Evolutionary conservation across 169 alveolate genomes (phyloP).

Genomic region (Theileria luwenshuni): DNA sequence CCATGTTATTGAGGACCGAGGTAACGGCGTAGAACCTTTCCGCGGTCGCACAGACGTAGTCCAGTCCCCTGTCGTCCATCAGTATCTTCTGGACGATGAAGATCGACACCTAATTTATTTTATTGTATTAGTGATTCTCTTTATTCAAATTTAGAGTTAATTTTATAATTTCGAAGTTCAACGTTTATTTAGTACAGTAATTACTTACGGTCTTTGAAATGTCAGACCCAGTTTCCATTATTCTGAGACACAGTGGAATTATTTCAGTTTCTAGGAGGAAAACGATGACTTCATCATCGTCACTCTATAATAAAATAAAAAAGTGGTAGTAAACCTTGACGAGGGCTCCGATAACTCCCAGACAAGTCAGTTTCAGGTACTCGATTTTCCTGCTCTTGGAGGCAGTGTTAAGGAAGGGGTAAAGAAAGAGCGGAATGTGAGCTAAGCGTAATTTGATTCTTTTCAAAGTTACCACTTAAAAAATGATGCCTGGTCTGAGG

Average conservation of each 20-base stretch:
- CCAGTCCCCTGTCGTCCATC: conserved; percentile 94
- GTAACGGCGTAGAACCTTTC: conserved; percentile 97
- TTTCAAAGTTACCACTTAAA: conserved; percentile 81
- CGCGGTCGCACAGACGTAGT: conserved; percentile 95
- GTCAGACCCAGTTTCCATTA: conserved; percentile 99
- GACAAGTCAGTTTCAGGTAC: conserved; percentile 95
- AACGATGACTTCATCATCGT: conserved; percentile 95
- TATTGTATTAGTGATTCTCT: not conserved
- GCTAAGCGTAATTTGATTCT: conserved; percentile 77
- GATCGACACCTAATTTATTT: conserved; percentile 87
- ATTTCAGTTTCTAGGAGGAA: conserved; percentile 95
- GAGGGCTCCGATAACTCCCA: conserved; percentile 99
- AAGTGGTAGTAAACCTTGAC: conserved; percentile 86
- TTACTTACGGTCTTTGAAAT: conserved; percentile 92
- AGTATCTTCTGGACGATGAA: conserved; percentile 97
- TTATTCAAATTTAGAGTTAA: no score
- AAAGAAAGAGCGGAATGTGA: conserved; percentile 95
- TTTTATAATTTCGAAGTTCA: no score
- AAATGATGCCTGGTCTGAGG: conserved; percentile 94
- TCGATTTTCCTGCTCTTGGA: conserved; percentile 95
- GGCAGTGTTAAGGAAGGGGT: conserved; percentile 96
- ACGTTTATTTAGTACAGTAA: no score
- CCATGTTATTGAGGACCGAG: conserved; percentile 93
- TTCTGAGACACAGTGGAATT: conserved; percentile 96
- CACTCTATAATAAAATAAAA: conserved; percentile 65